A percentile compares a stretch with the other conserved stretches of the same genome.
These are phyloP conservation scores for Myxozyma lipomycoides DNA, from an alignment of 805 yeast species.

Conservation along the genomic window DNA sequence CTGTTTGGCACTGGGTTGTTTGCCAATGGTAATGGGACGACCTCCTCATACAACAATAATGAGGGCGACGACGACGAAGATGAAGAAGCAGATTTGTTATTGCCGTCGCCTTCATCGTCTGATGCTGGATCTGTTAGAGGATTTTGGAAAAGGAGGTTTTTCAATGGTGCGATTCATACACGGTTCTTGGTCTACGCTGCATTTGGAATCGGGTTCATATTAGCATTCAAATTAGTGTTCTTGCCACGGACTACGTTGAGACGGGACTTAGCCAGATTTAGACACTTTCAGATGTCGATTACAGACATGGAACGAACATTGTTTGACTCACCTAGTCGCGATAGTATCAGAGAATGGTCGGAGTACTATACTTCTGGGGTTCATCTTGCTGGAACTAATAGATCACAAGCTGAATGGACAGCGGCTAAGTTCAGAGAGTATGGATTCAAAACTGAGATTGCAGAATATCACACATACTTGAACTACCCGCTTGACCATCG, in stretches of 20 bases:
- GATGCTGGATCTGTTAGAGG: not conserved
- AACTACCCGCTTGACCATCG: constrained; percentile 59
- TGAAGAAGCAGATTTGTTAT: constrained; percentile 23
- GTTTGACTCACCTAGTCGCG: constrained; percentile 41
- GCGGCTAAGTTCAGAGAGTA: constrained; percentile 53
- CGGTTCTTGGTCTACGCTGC: constrained; percentile 47
- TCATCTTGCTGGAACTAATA: constrained; percentile 40
- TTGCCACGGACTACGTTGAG: constrained; percentile 80
- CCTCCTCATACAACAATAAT: not conserved
- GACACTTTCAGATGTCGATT: constrained; percentile 59
- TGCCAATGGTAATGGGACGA: not conserved
- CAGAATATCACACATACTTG: constrained; percentile 57
- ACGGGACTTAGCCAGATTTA: constrained; percentile 73
- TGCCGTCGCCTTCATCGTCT: constrained; percentile 28
- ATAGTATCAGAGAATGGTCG: constrained; percentile 50
- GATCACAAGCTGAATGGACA: constrained; percentile 51
- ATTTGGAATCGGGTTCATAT: constrained; percentile 50
- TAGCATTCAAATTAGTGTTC: constrained; percentile 63
- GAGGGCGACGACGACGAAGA: constrained; percentile 9
- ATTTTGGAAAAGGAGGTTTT: constrained; percentile 15
- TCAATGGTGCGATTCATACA: constrained; percentile 21
- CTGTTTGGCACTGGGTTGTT: not conserved
- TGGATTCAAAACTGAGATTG: constrained; percentile 54
- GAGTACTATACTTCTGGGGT: constrained; percentile 36
- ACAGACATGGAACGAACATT: constrained; percentile 66